A percentile compares a stretch with the other conserved stretches of the same genome.
phyloP scores from a whole-genome alignment of 495 filamentous ascomycete species.

The Penicillium soppii region DNA sequence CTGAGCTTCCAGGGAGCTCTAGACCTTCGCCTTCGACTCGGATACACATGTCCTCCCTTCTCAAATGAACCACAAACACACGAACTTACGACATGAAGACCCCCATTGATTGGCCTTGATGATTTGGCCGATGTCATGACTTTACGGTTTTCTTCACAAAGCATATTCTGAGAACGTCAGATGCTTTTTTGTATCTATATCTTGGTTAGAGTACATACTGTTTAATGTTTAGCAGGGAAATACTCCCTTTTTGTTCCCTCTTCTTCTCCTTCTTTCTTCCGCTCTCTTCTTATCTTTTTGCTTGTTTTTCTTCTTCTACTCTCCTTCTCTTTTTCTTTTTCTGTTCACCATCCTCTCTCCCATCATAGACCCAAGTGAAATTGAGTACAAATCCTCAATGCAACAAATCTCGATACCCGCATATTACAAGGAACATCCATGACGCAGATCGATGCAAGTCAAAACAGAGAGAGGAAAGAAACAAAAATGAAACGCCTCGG shows the following conservation, averaged over 20 bases:
- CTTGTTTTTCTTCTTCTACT: not conserved
- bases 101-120: conserved; percentile 15
- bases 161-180: not conserved
- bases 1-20: too few species aligned
- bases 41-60: too few species aligned
- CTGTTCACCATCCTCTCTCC: not conserved
- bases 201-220: conserved; percentile 8
- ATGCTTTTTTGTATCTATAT: conserved; percentile 23
- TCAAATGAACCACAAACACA: conserved; percentile 17
- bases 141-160: conserved; percentile 9
- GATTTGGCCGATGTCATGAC: conserved; percentile 24
- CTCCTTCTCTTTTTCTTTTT: not conserved
- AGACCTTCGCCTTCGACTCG: too few species aligned
- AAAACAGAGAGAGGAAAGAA: too few species aligned
- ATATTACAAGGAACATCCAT: not conserved
- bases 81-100: conserved; percentile 30
- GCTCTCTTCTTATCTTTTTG: not conserved
- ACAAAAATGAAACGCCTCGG: not conserved
- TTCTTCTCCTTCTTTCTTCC: too few species aligned
- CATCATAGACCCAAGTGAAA: too few species aligned
- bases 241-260: not conserved
- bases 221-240: not conserved
- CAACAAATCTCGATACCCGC: too few species aligned
- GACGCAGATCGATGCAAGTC: not conserved
- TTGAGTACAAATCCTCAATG: too few species aligned